Conservation (phyloP, 2,329 filamentous ascomycete genomes). For the Byssochlamys sp. region DNA sequence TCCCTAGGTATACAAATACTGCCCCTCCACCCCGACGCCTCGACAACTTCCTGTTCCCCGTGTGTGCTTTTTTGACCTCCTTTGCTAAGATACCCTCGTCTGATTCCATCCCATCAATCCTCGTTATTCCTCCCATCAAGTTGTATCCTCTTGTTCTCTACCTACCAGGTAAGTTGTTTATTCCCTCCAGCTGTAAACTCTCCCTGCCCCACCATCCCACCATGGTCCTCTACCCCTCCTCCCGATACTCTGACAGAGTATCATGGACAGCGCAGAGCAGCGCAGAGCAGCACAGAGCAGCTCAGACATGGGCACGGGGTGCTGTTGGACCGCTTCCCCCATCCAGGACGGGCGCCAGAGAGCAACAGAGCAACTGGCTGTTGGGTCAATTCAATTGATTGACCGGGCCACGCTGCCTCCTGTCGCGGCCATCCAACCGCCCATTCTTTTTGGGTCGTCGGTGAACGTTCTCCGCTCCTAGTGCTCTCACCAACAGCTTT, state of each 20-base stretch:
- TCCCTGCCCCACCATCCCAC: conserved; percentile 6
- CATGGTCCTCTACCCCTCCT: neutral
- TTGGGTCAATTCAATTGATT: conserved; percentile 1
- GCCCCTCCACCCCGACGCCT: neutral
- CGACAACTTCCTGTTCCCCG: conserved; percentile 1
- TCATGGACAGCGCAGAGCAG: neutral
- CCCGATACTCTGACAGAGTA: neutral
- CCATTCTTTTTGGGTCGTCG: conserved; percentile 30
- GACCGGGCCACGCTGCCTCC: conserved; percentile 8
- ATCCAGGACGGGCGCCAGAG: neutral
- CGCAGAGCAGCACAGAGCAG: neutral
- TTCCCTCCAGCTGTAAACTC: neutral
- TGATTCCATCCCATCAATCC: neutral
- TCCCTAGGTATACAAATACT: neutral
- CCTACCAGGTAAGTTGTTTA: conserved; percentile 11
- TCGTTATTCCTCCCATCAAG: conserved; percentile 7
- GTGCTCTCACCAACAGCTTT: conserved; percentile 16
- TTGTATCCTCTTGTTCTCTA: conserved; percentile 1
- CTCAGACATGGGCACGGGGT: neutral
- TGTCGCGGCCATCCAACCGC: conserved; percentile 8
- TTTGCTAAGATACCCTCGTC: neutral
- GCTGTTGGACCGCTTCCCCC: neutral
- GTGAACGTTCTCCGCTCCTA: conserved; percentile 29
- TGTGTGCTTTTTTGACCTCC: neutral
- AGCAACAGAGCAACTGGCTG: neutral